These are phyloP conservation scores for Chimonanthus salicifolius DNA, from an alignment of 164 flowering plant genomes.

Conservation along the genomic window DNA sequence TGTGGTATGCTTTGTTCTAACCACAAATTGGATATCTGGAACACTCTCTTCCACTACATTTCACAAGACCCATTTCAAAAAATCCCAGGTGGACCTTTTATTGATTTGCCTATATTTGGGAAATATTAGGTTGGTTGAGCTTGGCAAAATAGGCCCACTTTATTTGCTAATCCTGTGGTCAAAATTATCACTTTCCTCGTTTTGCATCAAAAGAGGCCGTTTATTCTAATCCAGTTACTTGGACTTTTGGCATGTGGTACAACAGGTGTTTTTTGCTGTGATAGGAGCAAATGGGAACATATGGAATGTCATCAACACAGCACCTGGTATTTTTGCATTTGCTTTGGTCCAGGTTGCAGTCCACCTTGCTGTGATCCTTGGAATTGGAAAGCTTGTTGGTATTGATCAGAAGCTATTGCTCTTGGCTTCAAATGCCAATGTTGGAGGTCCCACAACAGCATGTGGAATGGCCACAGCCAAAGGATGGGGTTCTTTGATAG, in stretches of 20 bases:
- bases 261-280: slow-evolving; percentile 82
- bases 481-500: slow-evolving; percentile 78
- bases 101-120: no score
- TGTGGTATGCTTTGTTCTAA: no score
- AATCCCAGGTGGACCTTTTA: no score
- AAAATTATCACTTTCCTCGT: not conserved
- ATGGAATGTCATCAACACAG: slow-evolving; percentile 66
- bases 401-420: slow-evolving; percentile 62
- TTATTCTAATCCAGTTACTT: not conserved
- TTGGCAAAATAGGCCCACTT: no score
- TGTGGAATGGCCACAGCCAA: slow-evolving; percentile 94
- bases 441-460: slow-evolving; percentile 95
- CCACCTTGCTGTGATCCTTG: slow-evolving; percentile 71
- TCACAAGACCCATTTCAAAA: no score
- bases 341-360: slow-evolving; percentile 63
- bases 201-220: not conserved
- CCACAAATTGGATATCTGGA: no score
- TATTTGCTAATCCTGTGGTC: not conserved
- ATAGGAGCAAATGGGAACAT: slow-evolving; percentile 86
- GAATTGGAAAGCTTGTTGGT: slow-evolving; percentile 60
- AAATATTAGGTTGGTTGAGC: no score
- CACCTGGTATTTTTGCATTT: slow-evolving; percentile 84
- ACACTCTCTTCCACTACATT: no score
- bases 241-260: not conserved
- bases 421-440: slow-evolving; percentile 88